Evolutionary conservation across 805 yeast genomes (phyloP), one percentile per base, ranked within the genome.

Genomic region (Vanderwaltozyma tropicalis): DNA sequence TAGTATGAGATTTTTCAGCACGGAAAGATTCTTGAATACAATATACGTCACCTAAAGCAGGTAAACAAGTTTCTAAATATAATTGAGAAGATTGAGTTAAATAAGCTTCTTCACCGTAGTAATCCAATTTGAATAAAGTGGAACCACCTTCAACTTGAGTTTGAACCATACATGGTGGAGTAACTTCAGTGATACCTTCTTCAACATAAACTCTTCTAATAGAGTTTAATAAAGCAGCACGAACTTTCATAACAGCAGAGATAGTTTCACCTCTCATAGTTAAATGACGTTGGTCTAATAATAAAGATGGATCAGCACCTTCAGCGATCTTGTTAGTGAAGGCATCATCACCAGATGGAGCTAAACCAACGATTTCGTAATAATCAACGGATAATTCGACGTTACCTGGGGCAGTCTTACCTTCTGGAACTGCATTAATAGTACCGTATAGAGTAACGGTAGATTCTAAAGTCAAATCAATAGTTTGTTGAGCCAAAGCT

Each of bases 91-190:
- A 83, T 68, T 92, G 99, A 15, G 99, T 94, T 57, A 92, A 71
- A 65, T 69, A 92, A 10, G 98, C 97, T 61, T 88, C 92, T 68
- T 92, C 94, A 39, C 96, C 97, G 61, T 92, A 92, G 70, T 94
- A 92, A 62, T 84, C 82, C 68, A 92, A 69, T 55, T 80, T 78
- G 72, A 92, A 92, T 57, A 92, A 71, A 14, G 98, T 92, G 28
- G 96, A 83, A 38, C 99, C 99, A 61, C 99, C 98, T 68, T 92
- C 99, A 42, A 92, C 99, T 70, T 92, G 97, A 28, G 96, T 88
- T 68, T 92, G 98, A 40, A 92, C 99, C 97, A 92, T 92, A 67
- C 97, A 88, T 56, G 99, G 99, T 32, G 98, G 96, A 28, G 97
- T 92, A 42, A 94, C 96, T 71, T 92, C 99, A 24, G 76, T 66